Evolutionary conservation across 352 stramenopile species (phyloP).

Genomic region (Phytophthora cryptogea): DNA sequence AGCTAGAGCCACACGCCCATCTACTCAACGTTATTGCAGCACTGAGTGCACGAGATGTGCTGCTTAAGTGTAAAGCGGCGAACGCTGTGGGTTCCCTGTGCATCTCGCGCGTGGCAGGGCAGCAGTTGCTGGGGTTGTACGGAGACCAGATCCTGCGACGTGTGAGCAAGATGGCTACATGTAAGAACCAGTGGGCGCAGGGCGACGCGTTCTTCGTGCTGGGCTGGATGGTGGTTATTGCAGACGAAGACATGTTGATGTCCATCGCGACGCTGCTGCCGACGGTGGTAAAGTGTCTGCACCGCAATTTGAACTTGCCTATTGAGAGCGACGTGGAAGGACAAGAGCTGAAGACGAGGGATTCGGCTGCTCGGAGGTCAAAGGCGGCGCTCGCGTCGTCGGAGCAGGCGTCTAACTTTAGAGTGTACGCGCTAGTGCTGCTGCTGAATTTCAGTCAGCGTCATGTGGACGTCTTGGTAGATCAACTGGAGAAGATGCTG

Average conservation of each 20-base stretch:
- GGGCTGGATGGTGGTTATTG: conserved; percentile 76
- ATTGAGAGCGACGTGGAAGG: background rate
- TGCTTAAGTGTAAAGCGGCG: conserved; percentile 81
- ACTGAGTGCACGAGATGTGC: conserved; percentile 61
- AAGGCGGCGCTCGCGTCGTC: conserved; percentile 32
- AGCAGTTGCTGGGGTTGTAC: conserved; percentile 56
- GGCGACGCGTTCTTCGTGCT: conserved; percentile 78
- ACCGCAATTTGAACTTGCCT: conserved; percentile 41
- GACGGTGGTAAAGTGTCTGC: conserved; percentile 49
- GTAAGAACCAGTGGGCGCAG: conserved; percentile 77
- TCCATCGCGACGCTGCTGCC: conserved; percentile 47
- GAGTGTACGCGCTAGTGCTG: conserved; percentile 74
- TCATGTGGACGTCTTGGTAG: conserved; percentile 39
- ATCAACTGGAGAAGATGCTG: conserved; percentile 33
- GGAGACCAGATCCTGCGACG: conserved; percentile 40
- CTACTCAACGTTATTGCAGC: conserved; percentile 50
- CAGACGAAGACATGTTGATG: conserved; percentile 49
- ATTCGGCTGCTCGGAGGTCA: conserved; percentile 5
- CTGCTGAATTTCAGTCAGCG: conserved; percentile 78
- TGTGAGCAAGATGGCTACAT: conserved; percentile 62
- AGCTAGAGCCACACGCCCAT: conserved; percentile 10
- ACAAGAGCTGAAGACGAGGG: background rate
- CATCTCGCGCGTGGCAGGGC: conserved; percentile 72
- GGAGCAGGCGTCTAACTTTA: conserved; percentile 66
- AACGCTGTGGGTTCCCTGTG: conserved; percentile 76